These are phyloP conservation scores for Porcisia deanei DNA, from an alignment of 208 protist genomes.

Conservation along the genomic window DNA sequence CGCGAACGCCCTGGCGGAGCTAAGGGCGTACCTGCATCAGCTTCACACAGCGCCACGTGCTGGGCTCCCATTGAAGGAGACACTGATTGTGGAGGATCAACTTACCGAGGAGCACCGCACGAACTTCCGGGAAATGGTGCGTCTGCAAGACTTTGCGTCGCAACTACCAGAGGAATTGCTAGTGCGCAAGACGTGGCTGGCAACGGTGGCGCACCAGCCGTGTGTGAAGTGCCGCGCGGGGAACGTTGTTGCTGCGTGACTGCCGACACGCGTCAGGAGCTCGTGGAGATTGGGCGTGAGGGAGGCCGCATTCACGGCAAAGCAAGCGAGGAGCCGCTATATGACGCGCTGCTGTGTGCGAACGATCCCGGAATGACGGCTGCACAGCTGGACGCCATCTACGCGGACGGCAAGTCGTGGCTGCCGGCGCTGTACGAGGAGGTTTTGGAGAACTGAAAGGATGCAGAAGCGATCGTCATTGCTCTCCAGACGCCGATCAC, in stretches of 20 bases:
- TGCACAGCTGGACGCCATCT: slow-evolving; percentile 43
- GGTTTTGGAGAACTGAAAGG: slow-evolving; percentile 41
- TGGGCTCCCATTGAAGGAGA: slow-evolving; percentile 2
- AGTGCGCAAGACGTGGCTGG: background rate
- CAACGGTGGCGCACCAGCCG: background rate
- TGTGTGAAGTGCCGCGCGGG: background rate
- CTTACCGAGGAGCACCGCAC: background rate
- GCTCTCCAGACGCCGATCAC: slow-evolving; percentile 31
- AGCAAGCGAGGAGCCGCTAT: slow-evolving; percentile 18
- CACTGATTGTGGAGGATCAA: background rate
- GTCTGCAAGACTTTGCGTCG: background rate
- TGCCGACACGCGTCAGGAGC: slow-evolving; percentile 7
- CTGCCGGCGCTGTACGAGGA: slow-evolving; percentile 59
- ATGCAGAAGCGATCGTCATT: slow-evolving; percentile 5
- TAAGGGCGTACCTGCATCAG: slow-evolving; percentile 11
- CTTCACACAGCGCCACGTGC: slow-evolving; percentile 29
- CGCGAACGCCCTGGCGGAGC: slow-evolving; percentile 33
- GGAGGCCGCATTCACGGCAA: slow-evolving; percentile 32
- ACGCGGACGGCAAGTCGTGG: slow-evolving; percentile 61
- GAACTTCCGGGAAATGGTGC: background rate
- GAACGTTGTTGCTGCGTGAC: slow-evolving; percentile 5
- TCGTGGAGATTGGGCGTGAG: slow-evolving; percentile 35
- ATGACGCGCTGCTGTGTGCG: slow-evolving; percentile 59
- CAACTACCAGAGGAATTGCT: slow-evolving; percentile 6
- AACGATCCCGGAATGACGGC: slow-evolving; percentile 72